Evolutionary conservation across 2,329 filamentous ascomycete genomes (phyloP).

Genomic region (Penicillium sclerotigenum): DNA sequence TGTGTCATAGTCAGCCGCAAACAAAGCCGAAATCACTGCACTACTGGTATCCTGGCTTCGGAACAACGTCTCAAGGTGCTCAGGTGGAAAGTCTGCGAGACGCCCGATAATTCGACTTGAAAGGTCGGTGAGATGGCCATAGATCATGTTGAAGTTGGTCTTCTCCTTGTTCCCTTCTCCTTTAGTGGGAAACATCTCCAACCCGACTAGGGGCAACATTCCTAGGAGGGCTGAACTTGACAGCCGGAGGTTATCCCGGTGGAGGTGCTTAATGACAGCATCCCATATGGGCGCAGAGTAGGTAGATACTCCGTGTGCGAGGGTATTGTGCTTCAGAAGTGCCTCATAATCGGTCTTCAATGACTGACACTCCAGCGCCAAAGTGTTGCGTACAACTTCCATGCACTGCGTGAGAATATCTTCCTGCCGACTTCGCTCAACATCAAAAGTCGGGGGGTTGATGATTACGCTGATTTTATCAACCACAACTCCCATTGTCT

Average conservation of each 20-base stretch:
- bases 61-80: constrained; percentile 68
- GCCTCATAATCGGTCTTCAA: constrained; percentile 66
- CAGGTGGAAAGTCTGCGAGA: constrained; percentile 69
- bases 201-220: constrained; percentile 65
- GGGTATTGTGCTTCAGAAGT: constrained; percentile 58
- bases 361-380: constrained; percentile 69
- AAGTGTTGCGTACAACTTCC: constrained; percentile 62
- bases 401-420: constrained; percentile 57
- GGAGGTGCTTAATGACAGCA: constrained; percentile 65
- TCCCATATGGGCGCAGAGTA: constrained; percentile 78
- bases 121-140: constrained; percentile 59
- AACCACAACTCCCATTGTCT: constrained; percentile 47
- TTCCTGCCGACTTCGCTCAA: constrained; percentile 48
- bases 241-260: constrained; percentile 65
- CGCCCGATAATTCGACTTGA: constrained; percentile 74
- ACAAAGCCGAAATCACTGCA: constrained; percentile 72
- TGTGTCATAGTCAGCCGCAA: constrained; percentile 75
- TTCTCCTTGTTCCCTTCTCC: constrained; percentile 51
- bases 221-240: constrained; percentile 71
- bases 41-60: constrained; percentile 65
- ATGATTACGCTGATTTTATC: constrained; percentile 57
- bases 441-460: constrained; percentile 50
- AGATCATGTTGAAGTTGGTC: constrained; percentile 72
- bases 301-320: constrained; percentile 65
- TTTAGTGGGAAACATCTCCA: constrained; percentile 67